Percentiles rank a stretch among this genome's conserved stretches.
These are phyloP conservation scores for Penicillium sp. DNA, from an alignment of 2,329 filamentous ascomycete species.

Conservation along the genomic window DNA sequence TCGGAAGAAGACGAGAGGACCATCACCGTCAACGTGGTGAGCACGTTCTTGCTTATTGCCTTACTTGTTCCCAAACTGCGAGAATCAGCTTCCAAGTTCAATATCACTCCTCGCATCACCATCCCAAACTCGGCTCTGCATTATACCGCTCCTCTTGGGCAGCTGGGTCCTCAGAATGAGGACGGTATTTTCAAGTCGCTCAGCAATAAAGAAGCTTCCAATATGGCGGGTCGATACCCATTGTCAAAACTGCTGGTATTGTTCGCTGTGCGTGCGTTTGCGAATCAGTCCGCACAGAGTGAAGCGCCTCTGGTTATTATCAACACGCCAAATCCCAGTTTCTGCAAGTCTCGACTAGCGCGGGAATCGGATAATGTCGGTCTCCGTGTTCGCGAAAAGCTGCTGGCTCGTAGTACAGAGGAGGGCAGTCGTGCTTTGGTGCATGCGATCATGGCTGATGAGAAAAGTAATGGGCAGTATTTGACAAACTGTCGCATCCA, in stretches of 20 bases:
- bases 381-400: constrained; percentile 9
- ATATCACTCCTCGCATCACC: constrained; percentile 12
- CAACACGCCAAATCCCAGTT: constrained; percentile 39
- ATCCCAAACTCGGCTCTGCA: constrained; percentile 17
- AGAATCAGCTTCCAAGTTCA: constrained; percentile 6
- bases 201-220: constrained; percentile 11
- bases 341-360: constrained; percentile 32
- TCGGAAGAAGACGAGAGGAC: constrained; percentile 8
- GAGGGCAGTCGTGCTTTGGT: constrained; percentile 16
- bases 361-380: constrained; percentile 6
- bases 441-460: constrained; percentile 13
- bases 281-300: not conserved
- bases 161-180: constrained; percentile 4
- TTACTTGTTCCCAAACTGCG: constrained; percentile 44
- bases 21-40: constrained; percentile 36
- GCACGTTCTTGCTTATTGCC: constrained; percentile 41
- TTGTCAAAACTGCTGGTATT: constrained; percentile 17
- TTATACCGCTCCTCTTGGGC: constrained; percentile 11
- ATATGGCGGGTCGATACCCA: constrained; percentile 13
- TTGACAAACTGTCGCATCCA: constrained; percentile 16
- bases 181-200: constrained; percentile 10
- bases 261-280: constrained; percentile 14
- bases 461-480: constrained; percentile 15
- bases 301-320: constrained; percentile 23
- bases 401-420: constrained; percentile 16